A percentile compares a stretch with the other conserved stretches of the same genome.
Conservation (phyloP, 73 alveolate genomes). For the Blepharisma stoltei region DNA sequence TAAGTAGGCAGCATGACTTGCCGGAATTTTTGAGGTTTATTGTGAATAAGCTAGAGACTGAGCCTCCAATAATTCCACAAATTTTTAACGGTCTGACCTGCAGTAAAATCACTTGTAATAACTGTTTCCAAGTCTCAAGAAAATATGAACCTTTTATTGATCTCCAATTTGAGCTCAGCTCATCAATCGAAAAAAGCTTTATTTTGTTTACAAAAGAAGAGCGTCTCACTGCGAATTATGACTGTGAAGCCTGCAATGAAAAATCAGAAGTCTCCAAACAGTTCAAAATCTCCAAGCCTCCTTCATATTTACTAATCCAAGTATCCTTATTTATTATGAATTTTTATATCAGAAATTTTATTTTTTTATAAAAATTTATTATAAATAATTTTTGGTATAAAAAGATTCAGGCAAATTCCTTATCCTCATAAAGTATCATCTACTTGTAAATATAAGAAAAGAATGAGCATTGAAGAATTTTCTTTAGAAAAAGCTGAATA, state of each 20-base stretch:
- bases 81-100: background rate
- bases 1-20: constrained; percentile 20
- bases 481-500: background rate
- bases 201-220: constrained; percentile 3
- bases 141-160: constrained; percentile 21
- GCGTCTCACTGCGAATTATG: background rate
- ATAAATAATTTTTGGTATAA: too few relatives aligned
- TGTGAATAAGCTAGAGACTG: constrained; percentile 10
- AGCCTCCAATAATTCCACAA: background rate
- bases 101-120: background rate
- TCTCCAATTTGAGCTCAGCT: constrained; percentile 10
- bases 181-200: background rate
- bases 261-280: background rate
- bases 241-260: background rate
- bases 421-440: constrained; percentile 1
- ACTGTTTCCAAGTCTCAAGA: background rate
- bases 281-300: background rate
- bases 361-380: too few relatives aligned
- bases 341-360: too few relatives aligned
- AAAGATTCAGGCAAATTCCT: constrained; percentile 20
- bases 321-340: too few relatives aligned
- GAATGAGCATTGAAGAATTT: background rate
- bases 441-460: background rate
- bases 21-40: constrained; percentile 17
- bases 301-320: background rate